phyloP scores from a whole-genome alignment of 2,329 filamentous ascomycete species.

The Alternaria hordeiaustralica region DNA sequence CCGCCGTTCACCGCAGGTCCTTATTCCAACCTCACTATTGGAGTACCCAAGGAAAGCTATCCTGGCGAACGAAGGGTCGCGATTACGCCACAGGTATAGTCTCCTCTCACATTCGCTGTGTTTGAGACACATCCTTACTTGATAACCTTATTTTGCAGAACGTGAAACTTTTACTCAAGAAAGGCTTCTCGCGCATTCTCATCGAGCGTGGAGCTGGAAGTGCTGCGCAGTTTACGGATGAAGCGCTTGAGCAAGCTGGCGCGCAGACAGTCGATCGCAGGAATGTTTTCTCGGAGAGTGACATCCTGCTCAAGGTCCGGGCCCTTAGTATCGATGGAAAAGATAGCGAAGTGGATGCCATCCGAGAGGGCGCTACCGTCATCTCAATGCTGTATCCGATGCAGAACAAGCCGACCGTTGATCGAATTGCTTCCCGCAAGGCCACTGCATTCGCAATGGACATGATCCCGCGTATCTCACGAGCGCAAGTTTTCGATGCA shows the following conservation, averaged over 20 bases:
- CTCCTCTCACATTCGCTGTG: not conserved
- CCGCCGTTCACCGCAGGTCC: constrained; percentile 56
- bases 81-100: constrained; percentile 69
- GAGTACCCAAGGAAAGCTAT: constrained; percentile 80
- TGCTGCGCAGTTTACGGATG: constrained; percentile 77
- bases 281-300: constrained; percentile 74
- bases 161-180: constrained; percentile 80
- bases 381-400: constrained; percentile 85
- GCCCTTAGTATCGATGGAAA: constrained; percentile 67
- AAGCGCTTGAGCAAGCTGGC: constrained; percentile 78
- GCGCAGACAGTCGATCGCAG: constrained; percentile 75
- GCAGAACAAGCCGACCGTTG: constrained; percentile 78
- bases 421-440: constrained; percentile 72
- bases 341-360: constrained; percentile 70
- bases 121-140: not conserved
- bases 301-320: constrained; percentile 86
- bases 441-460: constrained; percentile 90
- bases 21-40: constrained; percentile 76
- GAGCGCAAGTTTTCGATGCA: constrained; percentile 87
- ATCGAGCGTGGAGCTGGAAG: constrained; percentile 82
- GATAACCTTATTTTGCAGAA: constrained; percentile 55
- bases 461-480: constrained; percentile 86
- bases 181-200: constrained; percentile 78
- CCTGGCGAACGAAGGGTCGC: constrained; percentile 82
- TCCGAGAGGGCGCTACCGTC: constrained; percentile 74